Evolutionary conservation across 169 alveolate genomes (phyloP).

Genomic region (Theileria parva): DNA sequence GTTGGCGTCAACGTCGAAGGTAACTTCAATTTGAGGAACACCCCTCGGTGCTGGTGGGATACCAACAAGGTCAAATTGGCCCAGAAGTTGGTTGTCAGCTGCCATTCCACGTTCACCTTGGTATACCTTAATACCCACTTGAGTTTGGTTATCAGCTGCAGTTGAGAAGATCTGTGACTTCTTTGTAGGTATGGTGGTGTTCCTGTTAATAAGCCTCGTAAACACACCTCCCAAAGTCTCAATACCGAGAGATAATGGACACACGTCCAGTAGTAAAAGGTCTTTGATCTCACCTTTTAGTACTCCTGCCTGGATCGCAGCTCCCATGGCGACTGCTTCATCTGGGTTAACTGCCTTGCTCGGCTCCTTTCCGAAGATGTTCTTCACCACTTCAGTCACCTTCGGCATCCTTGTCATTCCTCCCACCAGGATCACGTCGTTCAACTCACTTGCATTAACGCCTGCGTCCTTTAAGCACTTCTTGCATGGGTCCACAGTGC

Average conservation of each 20-base stretch:
- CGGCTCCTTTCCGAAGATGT: conserved; percentile 92
- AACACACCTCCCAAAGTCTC: conserved; percentile 98
- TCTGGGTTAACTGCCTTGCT: conserved; percentile 98
- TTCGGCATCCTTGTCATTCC: conserved; percentile 99
- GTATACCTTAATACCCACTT: conserved; percentile 96
- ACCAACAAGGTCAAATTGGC: conserved; percentile 96
- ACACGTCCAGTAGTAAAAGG: conserved; percentile 93
- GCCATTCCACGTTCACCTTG: conserved; percentile 99
- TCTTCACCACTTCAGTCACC: conserved; percentile 91
- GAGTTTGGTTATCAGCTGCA: conserved; percentile 97
- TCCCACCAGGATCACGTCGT: conserved; percentile 98
- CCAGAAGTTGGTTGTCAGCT: conserved; percentile 94
- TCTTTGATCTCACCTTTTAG: conserved; percentile 97
- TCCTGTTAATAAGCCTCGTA: conserved; percentile 94
- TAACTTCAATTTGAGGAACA: conserved; percentile 93
- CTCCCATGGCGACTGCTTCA: conserved; percentile 99
- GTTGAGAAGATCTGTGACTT: conserved; percentile 97
- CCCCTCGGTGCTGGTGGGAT: conserved; percentile 99
- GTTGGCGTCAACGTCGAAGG: conserved; percentile 97
- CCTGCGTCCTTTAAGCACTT: conserved; percentile 94
- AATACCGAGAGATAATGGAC: conserved; percentile 93
- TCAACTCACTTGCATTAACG: conserved; percentile 85
- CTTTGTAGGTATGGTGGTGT: conserved; percentile 98
- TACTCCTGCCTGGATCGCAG: conserved; percentile 99
- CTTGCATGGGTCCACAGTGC: conserved; percentile 94